These are phyloP conservation scores for Saccharomycopsis capsularis DNA, from an alignment of 805 yeast species.

Conservation along the genomic window DNA sequence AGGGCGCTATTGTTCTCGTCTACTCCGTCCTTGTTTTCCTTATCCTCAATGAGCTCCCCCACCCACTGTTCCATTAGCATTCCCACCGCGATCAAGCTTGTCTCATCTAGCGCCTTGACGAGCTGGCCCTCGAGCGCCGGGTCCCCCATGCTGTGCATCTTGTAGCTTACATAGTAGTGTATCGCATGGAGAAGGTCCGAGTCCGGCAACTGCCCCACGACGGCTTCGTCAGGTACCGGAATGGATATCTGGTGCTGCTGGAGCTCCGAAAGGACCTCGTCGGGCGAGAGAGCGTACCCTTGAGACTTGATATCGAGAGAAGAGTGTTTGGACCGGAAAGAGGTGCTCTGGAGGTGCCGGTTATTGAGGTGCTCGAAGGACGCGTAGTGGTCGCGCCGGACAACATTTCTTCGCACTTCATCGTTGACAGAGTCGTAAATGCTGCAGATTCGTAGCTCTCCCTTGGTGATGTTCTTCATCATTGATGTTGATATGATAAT, in stretches of 20 bases:
- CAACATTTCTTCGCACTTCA: background rate
- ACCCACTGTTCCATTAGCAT: conserved; percentile 18
- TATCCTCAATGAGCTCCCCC: conserved; percentile 1
- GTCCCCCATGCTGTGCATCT: background rate
- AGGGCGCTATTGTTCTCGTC: too few relatives aligned
- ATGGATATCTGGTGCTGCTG: background rate
- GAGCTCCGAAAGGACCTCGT: conserved; percentile 8
- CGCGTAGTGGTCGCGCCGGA: background rate
- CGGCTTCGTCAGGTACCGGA: conserved; percentile 1
- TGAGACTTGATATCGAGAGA: too few relatives aligned
- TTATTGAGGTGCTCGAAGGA: too few relatives aligned
- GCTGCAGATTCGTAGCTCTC: background rate
- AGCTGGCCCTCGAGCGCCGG: background rate
- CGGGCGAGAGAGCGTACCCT: conserved; percentile 6
- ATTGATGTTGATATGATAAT: too few relatives aligned
- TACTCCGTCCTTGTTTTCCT: background rate
- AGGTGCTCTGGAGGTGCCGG: too few relatives aligned
- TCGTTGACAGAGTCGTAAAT: background rate
- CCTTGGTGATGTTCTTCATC: background rate
- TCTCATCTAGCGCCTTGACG: conserved; percentile 13
- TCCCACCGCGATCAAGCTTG: conserved; percentile 20
- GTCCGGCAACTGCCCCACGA: conserved; percentile 6
- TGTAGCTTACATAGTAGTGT: conserved; percentile 15
- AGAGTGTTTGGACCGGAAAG: too few relatives aligned
- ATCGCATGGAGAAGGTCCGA: conserved; percentile 12